Evolutionary conservation across 306 rosid genomes (phyloP).

Genomic region (Abrus pulchellus): DNA sequence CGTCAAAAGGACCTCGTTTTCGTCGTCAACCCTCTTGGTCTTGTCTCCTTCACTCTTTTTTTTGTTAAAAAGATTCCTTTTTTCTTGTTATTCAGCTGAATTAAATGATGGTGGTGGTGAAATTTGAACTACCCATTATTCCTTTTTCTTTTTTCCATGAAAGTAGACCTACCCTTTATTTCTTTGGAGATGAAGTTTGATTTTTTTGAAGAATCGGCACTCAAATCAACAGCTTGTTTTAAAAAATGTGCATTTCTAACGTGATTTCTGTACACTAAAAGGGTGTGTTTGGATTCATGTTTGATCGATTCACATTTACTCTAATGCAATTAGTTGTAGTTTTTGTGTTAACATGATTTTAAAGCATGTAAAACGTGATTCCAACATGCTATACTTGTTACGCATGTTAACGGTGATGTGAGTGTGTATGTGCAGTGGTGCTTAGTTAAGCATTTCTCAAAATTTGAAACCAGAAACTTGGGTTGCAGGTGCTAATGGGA

Average conservation of each 20-base stretch:
- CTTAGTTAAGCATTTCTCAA: constrained; percentile 3
- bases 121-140: constrained; percentile 25
- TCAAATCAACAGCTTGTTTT: not conserved
- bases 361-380: too few species aligned
- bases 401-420: constrained; percentile 20
- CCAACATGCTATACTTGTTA: not conserved
- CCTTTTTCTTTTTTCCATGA: not conserved
- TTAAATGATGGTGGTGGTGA: constrained; percentile 37
- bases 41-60: constrained; percentile 14
- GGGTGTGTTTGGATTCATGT: too few species aligned
- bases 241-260: not conserved
- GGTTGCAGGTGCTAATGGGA: constrained; percentile 89
- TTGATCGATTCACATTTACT: too few species aligned
- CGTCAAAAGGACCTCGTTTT: constrained; percentile 83
- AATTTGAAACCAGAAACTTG: constrained; percentile 38
- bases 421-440: constrained; percentile 5
- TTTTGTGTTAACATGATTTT: too few species aligned
- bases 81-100: constrained; percentile 29
- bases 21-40: constrained; percentile 90
- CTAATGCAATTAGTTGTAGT: too few species aligned
- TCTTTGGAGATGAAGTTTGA: constrained; percentile 16
- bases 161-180: not conserved
- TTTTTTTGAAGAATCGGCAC: constrained; percentile 3
- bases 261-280: not conserved
- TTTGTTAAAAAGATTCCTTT: not conserved